Percentiles rank a stretch among this genome's conserved stretches.
phyloP scores from a whole-genome alignment of 2,329 filamentous ascomycete species.

The Epichloe sp. region DNA sequence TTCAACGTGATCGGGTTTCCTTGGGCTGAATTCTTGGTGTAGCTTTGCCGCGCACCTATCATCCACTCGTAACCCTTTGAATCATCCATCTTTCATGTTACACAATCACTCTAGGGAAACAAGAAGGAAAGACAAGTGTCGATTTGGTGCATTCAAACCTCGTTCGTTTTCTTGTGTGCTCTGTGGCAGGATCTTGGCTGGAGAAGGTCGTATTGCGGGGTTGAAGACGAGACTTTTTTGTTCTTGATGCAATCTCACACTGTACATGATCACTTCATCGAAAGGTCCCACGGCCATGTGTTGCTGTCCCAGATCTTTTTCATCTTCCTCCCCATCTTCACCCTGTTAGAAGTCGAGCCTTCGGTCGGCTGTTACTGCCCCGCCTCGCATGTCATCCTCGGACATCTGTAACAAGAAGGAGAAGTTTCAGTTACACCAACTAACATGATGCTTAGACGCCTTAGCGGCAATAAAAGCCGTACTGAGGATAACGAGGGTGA shows the following conservation, averaged over 20 bases:
- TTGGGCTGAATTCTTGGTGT: slow-evolving; percentile 1
- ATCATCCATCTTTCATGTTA: neutral
- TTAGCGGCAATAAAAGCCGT: slow-evolving; percentile 16
- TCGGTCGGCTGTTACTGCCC: neutral
- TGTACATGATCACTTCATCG: neutral
- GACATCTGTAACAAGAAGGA: neutral
- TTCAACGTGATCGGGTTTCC: neutral
- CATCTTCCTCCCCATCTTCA: too few relatives aligned
- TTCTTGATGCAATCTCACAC: neutral
- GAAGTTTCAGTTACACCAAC: slow-evolving; percentile 5
- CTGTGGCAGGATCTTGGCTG: neutral
- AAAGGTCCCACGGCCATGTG: neutral
- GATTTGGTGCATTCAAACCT: neutral
- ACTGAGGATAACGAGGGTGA: slow-evolving; percentile 27
- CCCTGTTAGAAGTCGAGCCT: neutral
- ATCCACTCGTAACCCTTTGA: neutral
- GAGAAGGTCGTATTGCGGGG: neutral
- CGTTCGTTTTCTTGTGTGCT: neutral
- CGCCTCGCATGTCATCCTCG: neutral
- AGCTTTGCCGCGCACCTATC: neutral
- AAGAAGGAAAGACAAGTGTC: slow-evolving; percentile 2
- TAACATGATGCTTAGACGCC: slow-evolving; percentile 15
- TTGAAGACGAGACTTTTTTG: neutral
- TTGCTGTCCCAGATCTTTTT: neutral
- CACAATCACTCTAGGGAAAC: neutral